These are phyloP conservation scores for Neoboletus brunneissimus DNA, from an alignment of 768 basidiomycete species.

Conservation along the genomic window DNA sequence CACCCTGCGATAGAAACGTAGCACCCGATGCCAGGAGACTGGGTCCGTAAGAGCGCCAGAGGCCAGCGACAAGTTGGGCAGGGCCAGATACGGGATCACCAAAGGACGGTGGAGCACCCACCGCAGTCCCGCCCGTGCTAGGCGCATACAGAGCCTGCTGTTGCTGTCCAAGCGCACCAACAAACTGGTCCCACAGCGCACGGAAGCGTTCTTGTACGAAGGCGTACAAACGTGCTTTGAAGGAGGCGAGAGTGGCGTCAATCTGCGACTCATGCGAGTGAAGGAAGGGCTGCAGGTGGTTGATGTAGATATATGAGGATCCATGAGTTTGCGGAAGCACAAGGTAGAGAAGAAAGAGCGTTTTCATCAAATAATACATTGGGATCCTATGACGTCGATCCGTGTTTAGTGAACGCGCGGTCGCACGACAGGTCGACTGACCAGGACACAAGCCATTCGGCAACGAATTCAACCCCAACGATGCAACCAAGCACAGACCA, in stretches of 20 bases:
- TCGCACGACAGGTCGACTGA: slow-evolving; percentile 36
- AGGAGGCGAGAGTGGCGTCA: slow-evolving; percentile 70
- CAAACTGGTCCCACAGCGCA: slow-evolving; percentile 63
- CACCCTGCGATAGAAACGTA: slow-evolving; percentile 54
- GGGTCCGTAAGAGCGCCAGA: slow-evolving; percentile 83
- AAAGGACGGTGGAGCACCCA: slow-evolving; percentile 44
- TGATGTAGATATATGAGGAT: slow-evolving; percentile 78
- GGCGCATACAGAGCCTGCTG: slow-evolving; percentile 26
- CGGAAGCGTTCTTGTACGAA: slow-evolving; percentile 65
- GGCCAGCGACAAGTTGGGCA: slow-evolving; percentile 56
- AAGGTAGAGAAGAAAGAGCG: slow-evolving; percentile 83
- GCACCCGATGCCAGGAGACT: slow-evolving; percentile 65
- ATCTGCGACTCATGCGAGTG: slow-evolving; percentile 79
- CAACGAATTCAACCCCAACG: slow-evolving; percentile 76
- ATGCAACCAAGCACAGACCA: slow-evolving; percentile 90
- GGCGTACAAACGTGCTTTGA: slow-evolving; percentile 55
- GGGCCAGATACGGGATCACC: slow-evolving; percentile 61
- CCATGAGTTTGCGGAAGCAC: slow-evolving; percentile 89
- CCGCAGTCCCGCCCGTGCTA: slow-evolving; percentile 19
- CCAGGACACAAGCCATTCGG: slow-evolving; percentile 89
- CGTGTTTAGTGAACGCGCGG: slow-evolving; percentile 8
- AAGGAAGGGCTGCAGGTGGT: slow-evolving; percentile 82
- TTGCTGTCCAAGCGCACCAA: slow-evolving; percentile 47
- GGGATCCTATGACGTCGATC: slow-evolving; percentile 62
- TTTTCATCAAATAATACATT: slow-evolving; percentile 82